Conservation (phyloP, 495 filamentous ascomycete genomes). For the Penicillium fimorum region DNA sequence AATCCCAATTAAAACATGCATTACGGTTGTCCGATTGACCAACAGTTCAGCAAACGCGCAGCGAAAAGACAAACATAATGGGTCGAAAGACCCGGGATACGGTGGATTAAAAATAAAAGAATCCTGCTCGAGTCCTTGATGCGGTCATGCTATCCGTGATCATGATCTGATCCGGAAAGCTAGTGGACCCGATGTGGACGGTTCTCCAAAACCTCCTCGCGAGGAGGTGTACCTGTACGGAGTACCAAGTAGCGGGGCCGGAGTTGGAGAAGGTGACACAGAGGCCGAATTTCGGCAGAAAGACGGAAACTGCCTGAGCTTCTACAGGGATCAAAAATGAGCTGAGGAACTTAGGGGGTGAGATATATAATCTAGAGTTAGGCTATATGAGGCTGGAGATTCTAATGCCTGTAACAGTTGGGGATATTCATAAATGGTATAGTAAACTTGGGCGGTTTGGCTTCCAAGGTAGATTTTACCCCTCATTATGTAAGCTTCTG, state of each 20-base stretch:
- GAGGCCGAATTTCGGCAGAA: constrained; percentile 24
- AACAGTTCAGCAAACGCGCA: neutral
- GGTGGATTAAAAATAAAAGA: neutral
- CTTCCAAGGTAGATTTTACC: constrained; percentile 15
- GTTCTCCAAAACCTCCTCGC: constrained; percentile 27
- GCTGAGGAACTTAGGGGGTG: neutral
- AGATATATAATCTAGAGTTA: neutral
- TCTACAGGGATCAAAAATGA: neutral
- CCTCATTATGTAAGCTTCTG: constrained; percentile 29
- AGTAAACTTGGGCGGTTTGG: no score
- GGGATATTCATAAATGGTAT: no score
- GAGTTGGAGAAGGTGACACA: constrained; percentile 21
- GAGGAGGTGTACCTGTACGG: constrained; percentile 5
- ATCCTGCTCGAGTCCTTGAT: constrained; percentile 4
- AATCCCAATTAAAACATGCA: neutral
- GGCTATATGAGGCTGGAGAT: neutral
- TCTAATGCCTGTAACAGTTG: no score
- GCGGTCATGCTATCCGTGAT: constrained; percentile 10
- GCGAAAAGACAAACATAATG: neutral
- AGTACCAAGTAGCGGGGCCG: constrained; percentile 14
- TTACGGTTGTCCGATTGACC: neutral
- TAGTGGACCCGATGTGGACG: constrained; percentile 18
- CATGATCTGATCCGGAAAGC: neutral
- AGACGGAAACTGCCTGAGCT: constrained; percentile 15
- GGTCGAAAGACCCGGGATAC: neutral